A percentile compares a stretch with the other conserved stretches of the same genome.
These are phyloP conservation scores for Inonotus obliquus DNA, from an alignment of 1,284 basidiomycete genomes.

Conservation along the genomic window DNA sequence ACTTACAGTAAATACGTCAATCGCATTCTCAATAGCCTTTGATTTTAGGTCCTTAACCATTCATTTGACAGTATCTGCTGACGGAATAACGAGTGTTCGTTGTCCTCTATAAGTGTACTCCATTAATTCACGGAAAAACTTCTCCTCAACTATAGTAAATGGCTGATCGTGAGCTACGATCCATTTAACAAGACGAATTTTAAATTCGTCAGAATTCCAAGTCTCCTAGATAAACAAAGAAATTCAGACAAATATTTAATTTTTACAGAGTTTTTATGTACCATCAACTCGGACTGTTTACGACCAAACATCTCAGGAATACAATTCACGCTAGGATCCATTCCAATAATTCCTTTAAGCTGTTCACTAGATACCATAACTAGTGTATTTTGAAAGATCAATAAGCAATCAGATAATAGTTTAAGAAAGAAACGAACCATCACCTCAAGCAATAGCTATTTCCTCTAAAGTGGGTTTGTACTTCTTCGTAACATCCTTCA, in stretches of 20 bases:
- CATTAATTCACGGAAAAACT: constrained; percentile 25
- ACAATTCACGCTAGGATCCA: background rate
- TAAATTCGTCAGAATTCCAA: constrained; percentile 23
- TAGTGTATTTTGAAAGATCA: background rate
- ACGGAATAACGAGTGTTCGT: constrained; percentile 3
- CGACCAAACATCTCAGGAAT: background rate
- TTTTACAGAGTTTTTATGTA: background rate
- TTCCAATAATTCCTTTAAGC: background rate
- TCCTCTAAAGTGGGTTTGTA: background rate
- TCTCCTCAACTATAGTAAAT: constrained; percentile 29
- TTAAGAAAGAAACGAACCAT: background rate
- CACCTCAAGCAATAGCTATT: background rate
- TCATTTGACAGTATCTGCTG: no score
- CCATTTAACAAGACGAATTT: constrained; percentile 26
- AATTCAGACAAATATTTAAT: background rate
- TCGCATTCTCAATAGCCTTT: background rate
- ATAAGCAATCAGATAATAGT: background rate
- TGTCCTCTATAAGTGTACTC: constrained; percentile 19
- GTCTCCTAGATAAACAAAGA: constrained; percentile 1
- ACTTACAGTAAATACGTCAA: constrained; percentile 15
- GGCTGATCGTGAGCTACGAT: constrained; percentile 30
- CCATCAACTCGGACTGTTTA: background rate
- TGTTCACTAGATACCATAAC: background rate
- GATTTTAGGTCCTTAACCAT: constrained; percentile 15
- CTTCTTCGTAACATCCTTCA: background rate